Percentiles rank a stretch among this genome's conserved stretches.
Conservation (phyloP, 78 protist species). For the Chrysochromulina tobinii region DNA sequence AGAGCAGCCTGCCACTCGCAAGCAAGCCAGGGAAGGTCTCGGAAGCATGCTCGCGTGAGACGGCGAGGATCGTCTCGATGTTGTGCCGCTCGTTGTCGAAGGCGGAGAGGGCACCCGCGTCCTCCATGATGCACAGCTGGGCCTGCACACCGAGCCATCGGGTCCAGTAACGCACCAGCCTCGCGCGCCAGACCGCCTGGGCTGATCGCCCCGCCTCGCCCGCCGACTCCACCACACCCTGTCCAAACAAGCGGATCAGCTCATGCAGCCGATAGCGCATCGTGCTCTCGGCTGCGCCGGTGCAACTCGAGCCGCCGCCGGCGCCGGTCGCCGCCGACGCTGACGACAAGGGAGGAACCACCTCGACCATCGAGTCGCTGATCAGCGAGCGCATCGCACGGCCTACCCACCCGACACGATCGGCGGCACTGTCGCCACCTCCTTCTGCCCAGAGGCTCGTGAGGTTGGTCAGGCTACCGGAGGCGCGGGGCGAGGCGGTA, state of each 20-base stretch:
- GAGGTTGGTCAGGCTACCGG: no score
- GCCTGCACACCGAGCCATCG: not conserved
- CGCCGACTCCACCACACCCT: not conserved
- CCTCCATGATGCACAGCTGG: not conserved
- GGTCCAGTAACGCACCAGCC: not conserved
- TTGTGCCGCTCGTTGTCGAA: slow-evolving; percentile 5
- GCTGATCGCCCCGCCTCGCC: not conserved
- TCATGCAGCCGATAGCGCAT: not conserved
- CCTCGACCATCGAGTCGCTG: not conserved
- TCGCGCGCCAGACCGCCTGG: not conserved
- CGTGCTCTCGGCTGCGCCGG: no score
- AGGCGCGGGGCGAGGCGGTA: no score
- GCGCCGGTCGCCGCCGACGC: no score
- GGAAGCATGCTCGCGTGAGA: not conserved
- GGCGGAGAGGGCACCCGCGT: not conserved
- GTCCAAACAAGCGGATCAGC: not conserved
- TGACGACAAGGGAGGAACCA: no score
- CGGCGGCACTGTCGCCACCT: no score
- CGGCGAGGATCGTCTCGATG: not conserved
- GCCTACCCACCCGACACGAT: no score
- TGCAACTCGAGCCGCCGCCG: not conserved
- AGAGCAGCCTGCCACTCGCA: not conserved
- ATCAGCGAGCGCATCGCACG: not conserved
- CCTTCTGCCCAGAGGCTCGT: no score
- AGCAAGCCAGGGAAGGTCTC: not conserved